Conservation (phyloP, 106 monocot species). For the Acorus calamus region DNA sequence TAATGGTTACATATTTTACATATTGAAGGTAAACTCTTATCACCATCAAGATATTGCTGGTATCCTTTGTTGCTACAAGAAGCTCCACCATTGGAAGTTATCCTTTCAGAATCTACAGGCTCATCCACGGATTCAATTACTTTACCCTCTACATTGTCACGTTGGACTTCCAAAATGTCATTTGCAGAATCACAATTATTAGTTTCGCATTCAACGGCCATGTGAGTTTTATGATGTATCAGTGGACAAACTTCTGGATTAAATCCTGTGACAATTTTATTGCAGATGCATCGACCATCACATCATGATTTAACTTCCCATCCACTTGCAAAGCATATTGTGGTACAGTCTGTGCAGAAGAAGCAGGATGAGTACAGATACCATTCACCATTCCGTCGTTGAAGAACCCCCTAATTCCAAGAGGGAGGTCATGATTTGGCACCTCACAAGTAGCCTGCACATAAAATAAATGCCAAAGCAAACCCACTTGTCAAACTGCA, state of each 20-base stretch:
- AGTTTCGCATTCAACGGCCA: constrained; percentile 4
- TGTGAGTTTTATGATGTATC: constrained; percentile 33
- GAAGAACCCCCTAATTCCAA: constrained; percentile 58
- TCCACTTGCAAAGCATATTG: constrained; percentile 41
- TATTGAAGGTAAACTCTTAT: neutral
- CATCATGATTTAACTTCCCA: constrained; percentile 25
- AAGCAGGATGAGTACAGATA: constrained; percentile 7
- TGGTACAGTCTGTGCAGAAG: constrained; percentile 43
- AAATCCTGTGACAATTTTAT: constrained; percentile 39
- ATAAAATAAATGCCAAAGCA: constrained; percentile 2
- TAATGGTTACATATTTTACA: constrained; percentile 1
- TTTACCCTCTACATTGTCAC: neutral
- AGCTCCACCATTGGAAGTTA: constrained; percentile 1
- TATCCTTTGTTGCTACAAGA: constrained; percentile 8
- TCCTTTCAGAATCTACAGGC: constrained; percentile 3
- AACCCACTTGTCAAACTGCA: neutral
- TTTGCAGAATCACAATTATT: constrained; percentile 1
- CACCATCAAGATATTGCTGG: constrained; percentile 6
- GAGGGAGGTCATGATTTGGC: constrained; percentile 54
- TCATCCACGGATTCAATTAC: neutral
- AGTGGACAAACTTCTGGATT: constrained; percentile 34
- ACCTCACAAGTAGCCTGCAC: constrained; percentile 81
- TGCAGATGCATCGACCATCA: constrained; percentile 33
- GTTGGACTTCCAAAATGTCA: constrained; percentile 7
- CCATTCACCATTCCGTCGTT: constrained; percentile 9